Evolutionary conservation across 1,139 yeast species (phyloP).

Genomic region (Yamadazyma diddensiae): DNA sequence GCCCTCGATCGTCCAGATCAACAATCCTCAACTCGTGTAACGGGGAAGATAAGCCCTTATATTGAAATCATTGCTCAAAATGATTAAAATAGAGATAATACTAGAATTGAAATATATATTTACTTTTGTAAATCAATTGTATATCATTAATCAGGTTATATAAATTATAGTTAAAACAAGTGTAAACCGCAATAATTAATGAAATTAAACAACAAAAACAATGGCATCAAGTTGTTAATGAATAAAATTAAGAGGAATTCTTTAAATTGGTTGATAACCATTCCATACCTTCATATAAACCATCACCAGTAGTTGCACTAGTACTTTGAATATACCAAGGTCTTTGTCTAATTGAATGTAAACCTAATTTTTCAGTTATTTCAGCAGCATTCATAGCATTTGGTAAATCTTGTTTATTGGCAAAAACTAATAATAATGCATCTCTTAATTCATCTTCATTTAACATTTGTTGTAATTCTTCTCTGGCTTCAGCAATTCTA

Average conservation of each 20-base stretch:
- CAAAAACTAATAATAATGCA: conserved; percentile 40
- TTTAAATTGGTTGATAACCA: conserved; percentile 41
- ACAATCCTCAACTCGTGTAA: too few relatives aligned
- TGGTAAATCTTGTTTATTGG: conserved; percentile 44
- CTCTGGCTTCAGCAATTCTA: conserved; percentile 44
- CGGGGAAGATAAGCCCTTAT: too few relatives aligned
- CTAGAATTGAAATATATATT: conserved; percentile 1
- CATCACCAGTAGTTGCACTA: conserved; percentile 44
- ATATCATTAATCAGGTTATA: conserved; percentile 1
- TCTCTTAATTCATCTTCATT: conserved; percentile 44
- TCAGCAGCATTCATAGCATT: conserved; percentile 46
- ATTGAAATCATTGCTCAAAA: too few relatives aligned
- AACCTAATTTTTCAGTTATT: conserved; percentile 42
- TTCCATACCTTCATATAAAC: conserved; percentile 43
- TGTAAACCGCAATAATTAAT: too few relatives aligned
- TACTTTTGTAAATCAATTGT: conserved; percentile 1
- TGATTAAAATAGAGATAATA: not conserved
- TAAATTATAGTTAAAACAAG: conserved; percentile 1
- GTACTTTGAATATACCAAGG: conserved; percentile 45
- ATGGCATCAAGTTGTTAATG: too few relatives aligned
- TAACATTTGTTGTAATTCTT: conserved; percentile 44
- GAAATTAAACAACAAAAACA: too few relatives aligned
- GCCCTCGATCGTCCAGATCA: too few relatives aligned
- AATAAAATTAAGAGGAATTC: conserved; percentile 20
- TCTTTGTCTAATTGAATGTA: conserved; percentile 41